Evolutionary conservation across 208 protist species (phyloP).

Genomic region (Trypanosomatidae sp.): DNA sequence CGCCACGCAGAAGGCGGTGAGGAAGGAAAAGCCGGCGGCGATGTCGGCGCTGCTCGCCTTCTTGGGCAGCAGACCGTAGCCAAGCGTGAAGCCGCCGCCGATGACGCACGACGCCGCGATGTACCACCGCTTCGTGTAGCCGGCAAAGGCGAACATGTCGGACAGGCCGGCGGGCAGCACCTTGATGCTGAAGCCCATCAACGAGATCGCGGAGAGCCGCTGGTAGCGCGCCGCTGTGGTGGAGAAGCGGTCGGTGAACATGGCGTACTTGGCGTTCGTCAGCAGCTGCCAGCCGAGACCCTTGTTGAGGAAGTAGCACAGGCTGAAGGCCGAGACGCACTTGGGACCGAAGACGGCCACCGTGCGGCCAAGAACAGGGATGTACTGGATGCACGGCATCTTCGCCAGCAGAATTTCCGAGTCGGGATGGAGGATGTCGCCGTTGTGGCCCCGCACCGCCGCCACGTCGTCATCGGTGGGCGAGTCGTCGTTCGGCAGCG

Average conservation of each 20-base stretch:
- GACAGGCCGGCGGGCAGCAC: slow-evolving; percentile 46
- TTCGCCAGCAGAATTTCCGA: no score
- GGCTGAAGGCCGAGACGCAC: slow-evolving; percentile 32
- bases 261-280: slow-evolving; percentile 30
- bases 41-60: slow-evolving; percentile 36
- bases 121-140: slow-evolving; percentile 86
- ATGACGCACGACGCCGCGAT: slow-evolving; percentile 43
- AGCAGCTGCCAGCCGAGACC: slow-evolving; percentile 53
- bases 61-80: slow-evolving; percentile 44
- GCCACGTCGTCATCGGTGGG: no score
- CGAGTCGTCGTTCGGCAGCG: no score
- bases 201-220: slow-evolving; percentile 42
- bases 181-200: slow-evolving; percentile 67
- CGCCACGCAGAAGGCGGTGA: slow-evolving; percentile 53
- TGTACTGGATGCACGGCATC: slow-evolving; percentile 7
- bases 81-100: slow-evolving; percentile 43
- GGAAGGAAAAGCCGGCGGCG: slow-evolving; percentile 57
- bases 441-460: no score
- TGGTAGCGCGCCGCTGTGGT: slow-evolving; percentile 47
- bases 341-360: slow-evolving; percentile 40
- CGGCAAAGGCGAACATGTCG: slow-evolving; percentile 55
- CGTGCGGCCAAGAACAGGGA: slow-evolving; percentile 46
- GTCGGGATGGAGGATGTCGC: no score
- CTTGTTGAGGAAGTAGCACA: slow-evolving; percentile 59
- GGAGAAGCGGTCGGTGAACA: slow-evolving; percentile 52